These are phyloP conservation scores for Taphrina confusa DNA, from an alignment of 1,139 yeast genomes.

Conservation along the genomic window DNA sequence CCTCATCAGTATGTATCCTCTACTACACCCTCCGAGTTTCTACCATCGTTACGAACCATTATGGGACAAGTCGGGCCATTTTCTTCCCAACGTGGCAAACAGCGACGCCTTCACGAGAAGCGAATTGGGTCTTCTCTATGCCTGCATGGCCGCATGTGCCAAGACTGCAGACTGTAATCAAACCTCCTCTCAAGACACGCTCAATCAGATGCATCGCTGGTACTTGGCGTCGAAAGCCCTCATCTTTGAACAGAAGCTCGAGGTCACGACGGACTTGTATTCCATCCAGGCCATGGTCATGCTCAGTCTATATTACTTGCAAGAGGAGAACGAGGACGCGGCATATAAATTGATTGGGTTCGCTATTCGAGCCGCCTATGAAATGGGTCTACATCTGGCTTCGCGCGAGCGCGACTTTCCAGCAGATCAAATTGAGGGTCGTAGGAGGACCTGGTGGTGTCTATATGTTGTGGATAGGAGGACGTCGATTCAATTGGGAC, in stretches of 20 bases:
- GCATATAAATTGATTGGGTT: slow-evolving; percentile 22
- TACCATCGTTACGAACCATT: slow-evolving; percentile 14
- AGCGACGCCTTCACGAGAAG: slow-evolving; percentile 9
- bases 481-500: slow-evolving; percentile 24
- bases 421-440: not conserved
- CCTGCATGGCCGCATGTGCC: slow-evolving; percentile 24
- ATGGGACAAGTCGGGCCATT: slow-evolving; percentile 5
- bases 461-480: slow-evolving; percentile 29
- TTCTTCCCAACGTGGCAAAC: slow-evolving; percentile 1
- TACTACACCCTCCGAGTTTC: slow-evolving; percentile 30
- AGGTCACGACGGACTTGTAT: slow-evolving; percentile 10
- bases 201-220: slow-evolving; percentile 11
- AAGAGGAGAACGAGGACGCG: slow-evolving; percentile 19
- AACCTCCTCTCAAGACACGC: not conserved
- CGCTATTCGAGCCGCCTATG: slow-evolving; percentile 22
- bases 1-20: slow-evolving; percentile 26
- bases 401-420: slow-evolving; percentile 17
- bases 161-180: not conserved
- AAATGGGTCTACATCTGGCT: slow-evolving; percentile 21
- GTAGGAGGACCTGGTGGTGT: slow-evolving; percentile 32
- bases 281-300: slow-evolving; percentile 15
- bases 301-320: slow-evolving; percentile 8
- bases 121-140: slow-evolving; percentile 24
- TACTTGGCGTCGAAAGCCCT: slow-evolving; percentile 13
- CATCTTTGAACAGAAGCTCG: slow-evolving; percentile 8